phyloP scores from a whole-genome alignment of 176 grass and related monocot genomes.

The Ananas comosus region DNA sequence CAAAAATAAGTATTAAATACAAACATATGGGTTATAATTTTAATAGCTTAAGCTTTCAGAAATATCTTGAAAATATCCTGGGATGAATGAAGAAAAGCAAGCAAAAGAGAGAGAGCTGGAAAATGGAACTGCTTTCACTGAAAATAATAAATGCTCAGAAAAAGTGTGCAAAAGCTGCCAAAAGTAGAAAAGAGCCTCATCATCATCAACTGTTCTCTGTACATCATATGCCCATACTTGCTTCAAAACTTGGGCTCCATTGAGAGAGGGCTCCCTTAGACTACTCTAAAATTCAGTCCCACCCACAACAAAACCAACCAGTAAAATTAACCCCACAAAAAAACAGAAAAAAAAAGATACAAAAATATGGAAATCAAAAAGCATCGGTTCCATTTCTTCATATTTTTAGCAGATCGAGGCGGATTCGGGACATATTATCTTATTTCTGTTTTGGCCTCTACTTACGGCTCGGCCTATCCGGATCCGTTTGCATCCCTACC shows the following conservation, averaged over 20 bases:
- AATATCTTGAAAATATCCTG: too few relatives aligned
- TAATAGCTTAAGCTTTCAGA: too few relatives aligned
- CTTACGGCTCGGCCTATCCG: too few relatives aligned
- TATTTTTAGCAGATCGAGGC: too few relatives aligned
- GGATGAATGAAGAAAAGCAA: neutral
- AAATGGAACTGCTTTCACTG: neutral
- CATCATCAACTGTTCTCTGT: slow-evolving; percentile 4
- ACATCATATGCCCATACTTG: slow-evolving; percentile 3
- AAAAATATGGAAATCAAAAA: too few relatives aligned
- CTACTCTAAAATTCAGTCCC: neutral
- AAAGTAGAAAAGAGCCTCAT: slow-evolving; percentile 13
- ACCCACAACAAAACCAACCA: neutral
- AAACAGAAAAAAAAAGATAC: neutral
- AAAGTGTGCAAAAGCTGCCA: slow-evolving; percentile 1
- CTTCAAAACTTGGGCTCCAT: slow-evolving; percentile 20
- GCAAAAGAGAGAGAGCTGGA: neutral
- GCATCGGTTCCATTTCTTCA: too few relatives aligned
- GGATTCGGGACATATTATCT: too few relatives aligned
- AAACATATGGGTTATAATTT: too few relatives aligned
- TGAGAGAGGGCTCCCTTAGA: slow-evolving; percentile 21
- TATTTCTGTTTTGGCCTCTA: too few relatives aligned
- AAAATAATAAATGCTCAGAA: neutral
- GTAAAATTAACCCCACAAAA: neutral
- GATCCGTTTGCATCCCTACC: too few relatives aligned
- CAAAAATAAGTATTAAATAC: too few relatives aligned